Evolutionary conservation across 2,329 filamentous ascomycete species (phyloP), one percentile per base, ranked within the genome.

Genomic region (Claviceps citrina): DNA sequence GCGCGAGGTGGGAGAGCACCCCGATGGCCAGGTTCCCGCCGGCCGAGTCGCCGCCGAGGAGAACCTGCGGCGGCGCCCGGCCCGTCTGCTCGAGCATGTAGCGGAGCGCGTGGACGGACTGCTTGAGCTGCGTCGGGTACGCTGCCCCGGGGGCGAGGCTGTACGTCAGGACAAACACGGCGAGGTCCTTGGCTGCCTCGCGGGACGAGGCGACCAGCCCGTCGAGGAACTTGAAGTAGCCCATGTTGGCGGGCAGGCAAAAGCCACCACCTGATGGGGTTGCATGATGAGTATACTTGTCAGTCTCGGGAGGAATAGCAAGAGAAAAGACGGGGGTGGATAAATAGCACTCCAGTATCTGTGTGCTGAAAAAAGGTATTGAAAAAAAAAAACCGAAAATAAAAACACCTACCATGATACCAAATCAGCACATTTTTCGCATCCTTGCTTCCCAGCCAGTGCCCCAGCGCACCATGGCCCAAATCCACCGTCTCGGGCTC

Each of bases 21-120:
- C 46, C 49, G 15, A 50, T 26, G 27, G 39, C 44, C 10, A 51
- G 39, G 30, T 50, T 50, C 10, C 44, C 49, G 31, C 49, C 49
- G 1, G 49, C 49, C 2, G 49, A 51, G 34, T 51, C 49, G 27
- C 49, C 49, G 32, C 46, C 48, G 9, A 50, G 38, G 7, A 49
- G 34, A 2, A 50, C 42, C 18, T 43, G 41, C 6, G 36, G 33
- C 4, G 48, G 47, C 10, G 33, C 34, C 2, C 41, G 46, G 13
- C 38, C 28, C 2, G 44, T 44, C 7, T 43, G 24, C 18, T 36
- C 39, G 19, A 51, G 19, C 2, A 51, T 37, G 31, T 49, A 44
- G 20, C 47, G 44, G 25, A 51, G 39, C 4, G 43, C 49, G 6
- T 43, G 38, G 19, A 51, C 46, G 7, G 44, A 44, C 35, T 51